phyloP scores from a whole-genome alignment of 306 rosid genomes.

The Cucumis hystrix region DNA sequence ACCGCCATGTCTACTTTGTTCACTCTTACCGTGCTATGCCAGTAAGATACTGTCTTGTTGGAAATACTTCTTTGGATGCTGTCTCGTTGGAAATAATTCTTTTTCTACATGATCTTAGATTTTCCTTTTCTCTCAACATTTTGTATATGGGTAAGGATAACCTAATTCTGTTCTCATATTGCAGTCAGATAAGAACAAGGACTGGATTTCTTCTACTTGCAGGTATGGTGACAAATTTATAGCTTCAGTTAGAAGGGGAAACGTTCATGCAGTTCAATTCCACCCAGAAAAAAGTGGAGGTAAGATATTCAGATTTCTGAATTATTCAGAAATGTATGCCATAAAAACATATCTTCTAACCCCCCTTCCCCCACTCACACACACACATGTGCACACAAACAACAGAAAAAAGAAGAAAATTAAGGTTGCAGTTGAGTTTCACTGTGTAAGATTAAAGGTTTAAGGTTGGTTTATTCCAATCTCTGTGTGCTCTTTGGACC shows the following conservation, averaged over 20 bases:
- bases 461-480: background rate
- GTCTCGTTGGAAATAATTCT: background rate
- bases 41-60: conserved; percentile 26
- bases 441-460: background rate
- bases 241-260: conserved; percentile 83
- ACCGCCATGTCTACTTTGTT: conserved; percentile 74
- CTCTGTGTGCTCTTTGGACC: background rate
- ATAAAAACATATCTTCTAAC: background rate
- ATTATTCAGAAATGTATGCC: background rate
- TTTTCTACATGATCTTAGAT: background rate
- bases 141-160: background rate
- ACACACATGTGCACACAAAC: too few species aligned
- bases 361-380: background rate
- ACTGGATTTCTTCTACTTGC: conserved; percentile 87
- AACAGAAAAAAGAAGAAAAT: background rate
- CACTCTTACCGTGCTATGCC: conserved; percentile 91
- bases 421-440: background rate
- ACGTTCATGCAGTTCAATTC: conserved; percentile 93
- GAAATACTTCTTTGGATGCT: background rate
- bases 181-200: conserved; percentile 80
- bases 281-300: conserved; percentile 99
- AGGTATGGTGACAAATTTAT: conserved; percentile 79
- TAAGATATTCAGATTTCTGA: conserved; percentile 13
- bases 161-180: conserved; percentile 6
- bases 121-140: background rate